These are phyloP conservation scores for Metschnikowia dekortorum DNA, from an alignment of 805 yeast species.

Conservation along the genomic window DNA sequence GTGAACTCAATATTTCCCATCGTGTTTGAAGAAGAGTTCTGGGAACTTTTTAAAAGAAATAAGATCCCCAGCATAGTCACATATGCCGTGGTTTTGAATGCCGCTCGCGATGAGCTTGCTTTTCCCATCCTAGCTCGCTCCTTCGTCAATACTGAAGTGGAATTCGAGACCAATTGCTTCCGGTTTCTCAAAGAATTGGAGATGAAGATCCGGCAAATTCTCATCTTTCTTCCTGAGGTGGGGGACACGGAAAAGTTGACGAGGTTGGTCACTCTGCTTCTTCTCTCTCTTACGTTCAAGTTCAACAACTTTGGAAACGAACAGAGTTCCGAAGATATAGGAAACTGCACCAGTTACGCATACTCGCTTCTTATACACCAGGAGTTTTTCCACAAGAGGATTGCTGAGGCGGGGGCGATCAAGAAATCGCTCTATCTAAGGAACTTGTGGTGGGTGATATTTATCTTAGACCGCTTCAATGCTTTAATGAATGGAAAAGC, in stretches of 20 bases:
- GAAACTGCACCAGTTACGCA: slow-evolving; percentile 17
- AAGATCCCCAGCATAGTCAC: slow-evolving; percentile 37
- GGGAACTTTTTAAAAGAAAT: slow-evolving; percentile 29
- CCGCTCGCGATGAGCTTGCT: slow-evolving; percentile 34
- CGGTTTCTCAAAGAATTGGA: slow-evolving; percentile 15
- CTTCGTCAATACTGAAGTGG: slow-evolving; percentile 2
- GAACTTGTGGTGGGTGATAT: slow-evolving; percentile 20
- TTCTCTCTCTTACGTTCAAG: slow-evolving; percentile 17
- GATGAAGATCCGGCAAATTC: slow-evolving; percentile 19
- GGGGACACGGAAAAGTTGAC: slow-evolving; percentile 21
- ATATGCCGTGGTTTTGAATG: slow-evolving; percentile 40
- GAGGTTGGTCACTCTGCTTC: slow-evolving; percentile 17
- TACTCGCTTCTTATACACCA: slow-evolving; percentile 19
- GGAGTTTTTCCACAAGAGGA: slow-evolving; percentile 12
- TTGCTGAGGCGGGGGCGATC: slow-evolving; percentile 10
- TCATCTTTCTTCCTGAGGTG: slow-evolving; percentile 20
- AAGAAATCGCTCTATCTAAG: slow-evolving; percentile 13
- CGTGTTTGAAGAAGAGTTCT: slow-evolving; percentile 35
- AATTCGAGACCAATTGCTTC: slow-evolving; percentile 7
- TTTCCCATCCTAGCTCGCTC: slow-evolving; percentile 16
- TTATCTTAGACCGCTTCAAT: slow-evolving; percentile 19
- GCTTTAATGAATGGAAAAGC: slow-evolving; percentile 15
- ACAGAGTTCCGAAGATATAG: slow-evolving; percentile 20
- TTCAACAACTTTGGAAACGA: slow-evolving; percentile 21
- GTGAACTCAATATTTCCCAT: slow-evolving; percentile 40